Conservation (phyloP, 352 stramenopile species). For the Peronosclerospora sorghi region DNA sequence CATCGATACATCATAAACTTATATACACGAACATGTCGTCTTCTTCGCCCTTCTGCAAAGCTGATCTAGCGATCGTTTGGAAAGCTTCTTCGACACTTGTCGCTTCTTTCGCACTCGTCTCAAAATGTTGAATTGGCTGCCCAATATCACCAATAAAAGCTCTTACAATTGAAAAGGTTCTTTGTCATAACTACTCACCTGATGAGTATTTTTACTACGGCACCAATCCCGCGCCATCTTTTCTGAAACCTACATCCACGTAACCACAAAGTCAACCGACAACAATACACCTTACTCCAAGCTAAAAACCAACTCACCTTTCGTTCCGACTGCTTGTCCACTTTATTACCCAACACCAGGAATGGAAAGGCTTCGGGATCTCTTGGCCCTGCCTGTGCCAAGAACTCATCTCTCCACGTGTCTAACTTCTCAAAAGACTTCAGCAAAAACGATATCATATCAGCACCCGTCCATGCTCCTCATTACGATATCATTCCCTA, state of each 20-base stretch:
- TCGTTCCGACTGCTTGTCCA: conserved; percentile 88
- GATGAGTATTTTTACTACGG: conserved; percentile 70
- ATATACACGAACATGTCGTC: conserved; percentile 79
- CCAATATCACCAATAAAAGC: background rate
- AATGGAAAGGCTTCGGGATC: conserved; percentile 95
- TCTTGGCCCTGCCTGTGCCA: conserved; percentile 83
- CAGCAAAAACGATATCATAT: background rate
- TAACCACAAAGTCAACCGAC: background rate
- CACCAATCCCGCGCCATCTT: conserved; percentile 92
- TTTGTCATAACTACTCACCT: conserved; percentile 16
- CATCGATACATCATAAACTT: too few relatives aligned
- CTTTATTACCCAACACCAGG: conserved; percentile 98
- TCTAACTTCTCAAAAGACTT: conserved; percentile 96
- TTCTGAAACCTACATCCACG: conserved; percentile 44
- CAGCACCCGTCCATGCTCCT: background rate
- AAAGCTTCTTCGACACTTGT: conserved; percentile 97
- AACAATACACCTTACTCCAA: background rate
- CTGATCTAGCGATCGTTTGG: conserved; percentile 84
- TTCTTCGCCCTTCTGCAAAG: conserved; percentile 79
- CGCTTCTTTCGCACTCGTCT: conserved; percentile 96
- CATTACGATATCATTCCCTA: background rate
- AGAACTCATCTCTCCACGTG: conserved; percentile 96
- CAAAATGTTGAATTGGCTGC: conserved; percentile 91
- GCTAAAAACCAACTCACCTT: conserved; percentile 22
- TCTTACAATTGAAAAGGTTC: background rate